Base-by-base conservation (phyloP, 805 yeast genomes). In the Wickerhamomyces alni region DNA sequence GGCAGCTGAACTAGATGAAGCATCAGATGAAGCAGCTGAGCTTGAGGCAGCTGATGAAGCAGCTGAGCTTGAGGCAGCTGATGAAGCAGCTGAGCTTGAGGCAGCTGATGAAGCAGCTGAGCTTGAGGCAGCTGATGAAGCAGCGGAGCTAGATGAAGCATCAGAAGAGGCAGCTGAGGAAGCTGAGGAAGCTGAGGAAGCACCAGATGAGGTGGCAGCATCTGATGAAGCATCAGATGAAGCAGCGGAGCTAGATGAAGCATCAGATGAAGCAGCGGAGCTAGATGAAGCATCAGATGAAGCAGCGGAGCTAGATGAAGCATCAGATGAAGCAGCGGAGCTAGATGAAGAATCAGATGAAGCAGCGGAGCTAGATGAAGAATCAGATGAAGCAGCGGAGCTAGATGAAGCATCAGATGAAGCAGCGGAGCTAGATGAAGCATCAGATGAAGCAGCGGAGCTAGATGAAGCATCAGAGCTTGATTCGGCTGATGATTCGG, bases 11-110 rank as follows among this genome's bases (percentile, higher is more conserved):
- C n/a, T n/a, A n/a, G n/a, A n/a, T n/a, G n/a, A n/a, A n/a, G n/a
- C n/a, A n/a, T n/a, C n/a, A n/a, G n/a, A n/a, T n/a, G n/a, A n/a
- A n/a, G n/a, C n/a, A n/a, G n/a, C n/a, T n/a, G n/a, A n/a, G n/a
- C n/a, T n/a, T n/a, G n/a, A n/a, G 6, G 24, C 6, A 7, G 24
- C 6, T 6, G 24, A 21, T 7, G 24, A 21, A 9, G 9, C 9
- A 21, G 9, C 24, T 7, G 37, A 8, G 38, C 52, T 8, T 37
- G 53, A 21, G 6, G 6, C 24, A 21, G 24, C 6, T 21, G 24
- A 21, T 7, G 24, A 21, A 21, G 24, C 24, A 21, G 24, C 6
- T 21, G 24, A 21, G 24, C 24, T 21, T 21, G 24, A 22, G 17
- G 36, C 22, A 21, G 6, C 24, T 6, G 24, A 21, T 21, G 24